Evolutionary conservation across 495 filamentous ascomycete species (phyloP).

Genomic region (Articulospora tetracladia): DNA sequence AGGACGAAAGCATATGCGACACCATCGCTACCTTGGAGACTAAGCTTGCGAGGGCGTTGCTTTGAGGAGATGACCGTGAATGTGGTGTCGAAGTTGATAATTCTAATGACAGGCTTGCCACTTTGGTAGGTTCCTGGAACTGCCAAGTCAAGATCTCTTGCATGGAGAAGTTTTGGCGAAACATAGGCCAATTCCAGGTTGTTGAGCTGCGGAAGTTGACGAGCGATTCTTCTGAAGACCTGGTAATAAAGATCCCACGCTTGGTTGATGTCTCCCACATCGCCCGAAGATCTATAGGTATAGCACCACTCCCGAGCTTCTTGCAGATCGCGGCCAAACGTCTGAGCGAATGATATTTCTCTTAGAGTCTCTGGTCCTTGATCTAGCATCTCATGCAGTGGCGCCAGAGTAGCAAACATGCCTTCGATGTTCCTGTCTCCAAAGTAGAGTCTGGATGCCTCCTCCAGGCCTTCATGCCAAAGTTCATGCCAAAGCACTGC

Average conservation of each 20-base stretch:
- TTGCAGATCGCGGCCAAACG: constrained; percentile 89
- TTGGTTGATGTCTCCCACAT: constrained; percentile 91
- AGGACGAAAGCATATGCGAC: constrained; percentile 78
- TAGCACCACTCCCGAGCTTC: constrained; percentile 95
- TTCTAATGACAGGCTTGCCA: constrained; percentile 79
- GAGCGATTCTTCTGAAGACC: constrained; percentile 91
- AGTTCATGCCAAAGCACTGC: constrained; percentile 97
- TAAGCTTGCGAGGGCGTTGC: constrained; percentile 87
- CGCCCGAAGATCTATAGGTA: constrained; percentile 79
- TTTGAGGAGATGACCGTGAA: constrained; percentile 94
- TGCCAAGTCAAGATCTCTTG: constrained; percentile 80
- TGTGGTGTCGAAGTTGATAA: constrained; percentile 82
- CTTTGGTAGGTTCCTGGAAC: constrained; percentile 92
- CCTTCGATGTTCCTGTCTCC: constrained; percentile 94
- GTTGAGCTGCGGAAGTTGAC: constrained; percentile 86
- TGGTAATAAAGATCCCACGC: constrained; percentile 99
- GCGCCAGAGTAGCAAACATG: constrained; percentile 89
- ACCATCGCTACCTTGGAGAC: constrained; percentile 84
- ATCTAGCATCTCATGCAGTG: constrained; percentile 87
- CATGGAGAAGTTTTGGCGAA: constrained; percentile 83
- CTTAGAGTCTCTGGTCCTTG: constrained; percentile 85
- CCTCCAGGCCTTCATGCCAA: constrained; percentile 98
- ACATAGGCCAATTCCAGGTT: constrained; percentile 94
- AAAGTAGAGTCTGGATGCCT: constrained; percentile 88
- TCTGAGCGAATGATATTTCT: constrained; percentile 96